Conservation (phyloP, 306 rosid genomes). For the Arachis stenosperma region DNA sequence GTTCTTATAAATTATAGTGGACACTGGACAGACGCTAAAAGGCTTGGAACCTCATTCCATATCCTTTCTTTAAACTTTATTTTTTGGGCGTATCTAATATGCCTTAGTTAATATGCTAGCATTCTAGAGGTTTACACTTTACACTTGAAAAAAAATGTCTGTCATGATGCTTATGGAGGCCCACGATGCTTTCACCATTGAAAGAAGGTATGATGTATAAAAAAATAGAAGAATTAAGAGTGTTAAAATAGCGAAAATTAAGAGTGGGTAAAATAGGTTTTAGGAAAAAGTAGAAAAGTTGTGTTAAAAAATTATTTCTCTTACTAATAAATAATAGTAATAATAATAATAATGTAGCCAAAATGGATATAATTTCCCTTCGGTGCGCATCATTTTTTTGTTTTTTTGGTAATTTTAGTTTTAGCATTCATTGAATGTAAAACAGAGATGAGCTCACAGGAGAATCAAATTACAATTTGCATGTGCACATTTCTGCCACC, state of each 20-base stretch:
- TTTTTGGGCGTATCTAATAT: too few relatives aligned
- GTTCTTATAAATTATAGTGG: conserved; percentile 20
- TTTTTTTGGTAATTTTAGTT: neutral
- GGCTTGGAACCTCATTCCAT: conserved; percentile 59
- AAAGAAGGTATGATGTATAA: neutral
- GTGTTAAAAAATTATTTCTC: too few relatives aligned
- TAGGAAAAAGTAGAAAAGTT: too few relatives aligned
- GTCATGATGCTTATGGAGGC: neutral
- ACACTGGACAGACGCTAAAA: conserved; percentile 34
- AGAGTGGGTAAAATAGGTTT: too few relatives aligned
- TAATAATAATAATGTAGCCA: neutral
- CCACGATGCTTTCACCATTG: conserved; percentile 21
- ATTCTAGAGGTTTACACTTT: neutral
- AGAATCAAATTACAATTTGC: conserved; percentile 30
- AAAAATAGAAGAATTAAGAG: too few relatives aligned
- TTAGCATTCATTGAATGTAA: conserved; percentile 23
- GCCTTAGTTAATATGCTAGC: neutral
- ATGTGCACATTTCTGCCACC: conserved; percentile 40
- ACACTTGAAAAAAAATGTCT: conserved; percentile 23
- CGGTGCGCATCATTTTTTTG: neutral
- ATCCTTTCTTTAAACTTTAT: conserved; percentile 2
- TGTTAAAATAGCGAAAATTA: too few relatives aligned
- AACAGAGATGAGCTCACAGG: conserved; percentile 25
- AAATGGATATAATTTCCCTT: neutral
- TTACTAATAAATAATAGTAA: too few relatives aligned